Evolutionary conservation across 139 green algal species (phyloP), one percentile per base, ranked within the genome.

Genomic region (Volvox africanus): DNA sequence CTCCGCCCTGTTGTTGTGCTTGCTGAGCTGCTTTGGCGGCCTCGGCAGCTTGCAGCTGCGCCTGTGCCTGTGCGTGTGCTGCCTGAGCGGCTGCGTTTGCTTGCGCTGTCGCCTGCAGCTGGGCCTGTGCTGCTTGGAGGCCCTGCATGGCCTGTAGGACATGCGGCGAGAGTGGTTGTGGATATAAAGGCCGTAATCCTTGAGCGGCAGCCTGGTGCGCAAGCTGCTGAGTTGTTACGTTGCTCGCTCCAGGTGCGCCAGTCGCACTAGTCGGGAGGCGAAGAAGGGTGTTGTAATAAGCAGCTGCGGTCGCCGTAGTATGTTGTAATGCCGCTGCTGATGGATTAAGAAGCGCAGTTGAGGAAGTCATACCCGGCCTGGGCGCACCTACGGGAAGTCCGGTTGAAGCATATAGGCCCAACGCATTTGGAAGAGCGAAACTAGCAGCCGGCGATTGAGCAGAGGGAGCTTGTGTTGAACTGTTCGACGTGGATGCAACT

Each of bases 41-140:
- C 44, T 89, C 85, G 28, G 85, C 85, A 19, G 85, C 85, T 24
- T 89, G 85, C 37, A 89, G 69, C 37, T 89, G 85, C 28, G 85
- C 85, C 18, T 89, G 85, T 9, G 85, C 85, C 50, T 84, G 71
- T 5, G 73, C 86, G 21, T 83, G 73, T 12, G 50, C 73, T 1
- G 86, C 86, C 19, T 90, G 86, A 6, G 86, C 86, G 1, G 30
- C 71, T 9, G 86, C 86, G 73, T 83, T 90, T 22, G 86, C 86
- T 22, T 90, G 86, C 18, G 86, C 86, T 5, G 86, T 83, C 12
- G 73, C 73, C 13, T 90, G 86, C 11, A 90, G 86, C 30, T 83
- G 71, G 20, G 86, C 86, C 50, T 90, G 86, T 1, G 86, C 86
- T 30, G 86, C 86, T 18, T 90, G 86, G 0, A 90, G 50, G 26